Evolutionary conservation across 2,329 filamentous ascomycete species (phyloP).

Genomic region (Dactylonectria macrodidyma): DNA sequence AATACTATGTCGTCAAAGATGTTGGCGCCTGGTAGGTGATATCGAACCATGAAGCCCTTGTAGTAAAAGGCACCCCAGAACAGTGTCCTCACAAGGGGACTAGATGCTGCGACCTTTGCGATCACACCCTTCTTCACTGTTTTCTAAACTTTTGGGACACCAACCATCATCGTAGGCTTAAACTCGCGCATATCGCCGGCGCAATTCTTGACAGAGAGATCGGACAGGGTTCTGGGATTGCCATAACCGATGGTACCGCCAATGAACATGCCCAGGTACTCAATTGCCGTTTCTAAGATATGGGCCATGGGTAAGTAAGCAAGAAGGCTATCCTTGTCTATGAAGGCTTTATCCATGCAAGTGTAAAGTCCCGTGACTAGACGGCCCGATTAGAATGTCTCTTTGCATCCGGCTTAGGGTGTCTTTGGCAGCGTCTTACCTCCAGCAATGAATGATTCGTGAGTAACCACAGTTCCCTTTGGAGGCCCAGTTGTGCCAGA

Average conservation of each 20-base stretch:
- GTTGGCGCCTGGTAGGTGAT: slow-evolving; percentile 74
- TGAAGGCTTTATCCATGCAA: slow-evolving; percentile 83
- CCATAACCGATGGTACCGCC: slow-evolving; percentile 95
- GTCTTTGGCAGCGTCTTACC: slow-evolving; percentile 56
- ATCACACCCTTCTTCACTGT: slow-evolving; percentile 95
- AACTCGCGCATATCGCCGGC: slow-evolving; percentile 94
- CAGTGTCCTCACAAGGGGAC: slow-evolving; percentile 77
- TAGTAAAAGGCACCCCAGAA: slow-evolving; percentile 78
- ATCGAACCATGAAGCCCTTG: slow-evolving; percentile 71
- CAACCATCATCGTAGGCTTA: slow-evolving; percentile 88
- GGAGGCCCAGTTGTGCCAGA: slow-evolving; percentile 91
- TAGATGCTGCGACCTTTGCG: slow-evolving; percentile 79
- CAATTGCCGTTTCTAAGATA: slow-evolving; percentile 95
- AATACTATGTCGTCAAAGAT: slow-evolving; percentile 90
- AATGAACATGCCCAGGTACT: slow-evolving; percentile 89
- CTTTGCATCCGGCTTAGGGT: background rate
- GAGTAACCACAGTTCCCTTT: slow-evolving; percentile 89
- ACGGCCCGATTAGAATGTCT: background rate
- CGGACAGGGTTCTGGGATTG: slow-evolving; percentile 88
- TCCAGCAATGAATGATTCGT: slow-evolving; percentile 83
- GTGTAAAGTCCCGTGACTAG: slow-evolving; percentile 82
- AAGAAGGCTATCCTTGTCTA: slow-evolving; percentile 82
- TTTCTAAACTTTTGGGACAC: slow-evolving; percentile 97
- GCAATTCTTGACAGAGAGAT: slow-evolving; percentile 88
- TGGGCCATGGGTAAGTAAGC: slow-evolving; percentile 95